A percentile compares a stretch with the other conserved stretches of the same genome.
Conservation (phyloP, 2,329 filamentous ascomycete genomes). For the Colletotrichum sp. region DNA sequence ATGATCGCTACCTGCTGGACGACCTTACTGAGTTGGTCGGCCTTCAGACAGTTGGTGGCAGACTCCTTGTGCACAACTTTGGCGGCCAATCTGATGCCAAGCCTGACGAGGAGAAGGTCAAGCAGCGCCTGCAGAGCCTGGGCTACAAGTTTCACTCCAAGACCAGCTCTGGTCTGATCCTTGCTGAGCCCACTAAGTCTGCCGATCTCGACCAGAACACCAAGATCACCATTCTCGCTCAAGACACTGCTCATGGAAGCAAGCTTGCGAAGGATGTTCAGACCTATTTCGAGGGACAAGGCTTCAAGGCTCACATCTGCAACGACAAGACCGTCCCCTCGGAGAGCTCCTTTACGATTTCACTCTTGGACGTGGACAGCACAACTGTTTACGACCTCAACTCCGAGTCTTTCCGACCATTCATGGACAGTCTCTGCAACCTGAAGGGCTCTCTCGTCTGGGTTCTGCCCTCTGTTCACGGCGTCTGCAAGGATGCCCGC, state of each 20-base stretch:
- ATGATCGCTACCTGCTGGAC: not conserved
- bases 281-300: not conserved
- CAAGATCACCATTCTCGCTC: not conserved
- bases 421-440: constrained; percentile 8
- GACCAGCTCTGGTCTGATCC: not conserved
- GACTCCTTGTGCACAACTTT: not conserved
- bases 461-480: constrained; percentile 31
- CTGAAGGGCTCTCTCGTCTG: constrained; percentile 28
- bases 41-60: not conserved
- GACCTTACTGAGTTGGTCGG: not conserved
- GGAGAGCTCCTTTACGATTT: constrained; percentile 17
- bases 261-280: not conserved
- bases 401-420: constrained; percentile 7
- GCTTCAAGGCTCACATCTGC: not conserved
- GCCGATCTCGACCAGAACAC: not conserved
- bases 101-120: not conserved
- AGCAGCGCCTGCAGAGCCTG: not conserved
- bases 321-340: not conserved
- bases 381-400: constrained; percentile 30
- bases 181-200: not conserved
- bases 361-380: constrained; percentile 28
- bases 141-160: not conserved
- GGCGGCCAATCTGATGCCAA: fast-evolving
- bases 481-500: constrained; percentile 27
- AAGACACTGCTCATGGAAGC: not conserved